These are phyloP conservation scores for Trichosporon sp. DNA, from an alignment of 1,284 basidiomycete genomes.

Conservation along the genomic window DNA sequence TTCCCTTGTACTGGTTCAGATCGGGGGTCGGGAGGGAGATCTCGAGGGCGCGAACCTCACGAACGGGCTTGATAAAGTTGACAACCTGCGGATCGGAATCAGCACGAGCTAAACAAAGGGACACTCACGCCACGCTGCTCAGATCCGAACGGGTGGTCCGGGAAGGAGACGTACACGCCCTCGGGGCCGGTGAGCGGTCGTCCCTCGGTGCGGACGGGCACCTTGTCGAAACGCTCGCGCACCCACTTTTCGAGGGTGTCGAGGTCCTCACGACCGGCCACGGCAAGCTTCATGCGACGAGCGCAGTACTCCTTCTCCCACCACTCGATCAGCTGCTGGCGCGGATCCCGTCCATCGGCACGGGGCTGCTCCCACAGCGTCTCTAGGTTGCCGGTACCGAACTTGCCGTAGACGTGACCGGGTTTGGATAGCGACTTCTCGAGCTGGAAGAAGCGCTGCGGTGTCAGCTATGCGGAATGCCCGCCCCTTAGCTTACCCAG, in stretches of 20 bases:
- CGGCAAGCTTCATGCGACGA: slow-evolving; percentile 86
- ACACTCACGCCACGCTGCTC: slow-evolving; percentile 72
- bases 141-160: slow-evolving; percentile 74
- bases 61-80: slow-evolving; percentile 85
- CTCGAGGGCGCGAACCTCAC: slow-evolving; percentile 84
- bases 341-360: slow-evolving; percentile 74
- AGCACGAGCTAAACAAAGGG: slow-evolving; percentile 1
- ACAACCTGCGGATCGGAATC: slow-evolving; percentile 64
- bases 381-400: slow-evolving; percentile 84
- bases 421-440: slow-evolving; percentile 83
- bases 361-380: slow-evolving; percentile 70
- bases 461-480: neutral
- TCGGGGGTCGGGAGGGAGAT: slow-evolving; percentile 86
- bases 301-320: slow-evolving; percentile 93
- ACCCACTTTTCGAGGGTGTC: slow-evolving; percentile 55
- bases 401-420: slow-evolving; percentile 88
- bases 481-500: slow-evolving; percentile 61
- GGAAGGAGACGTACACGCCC: slow-evolving; percentile 61
- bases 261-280: slow-evolving; percentile 78
- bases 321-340: slow-evolving; percentile 91
- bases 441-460: slow-evolving; percentile 95
- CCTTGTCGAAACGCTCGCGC: slow-evolving; percentile 49
- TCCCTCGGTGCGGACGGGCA: slow-evolving; percentile 51
- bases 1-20: slow-evolving; percentile 74
- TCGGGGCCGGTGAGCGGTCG: slow-evolving; percentile 41